Conservation (phyloP, 495 filamentous ascomycete species). For the Trypethelium eluteriae region DNA sequence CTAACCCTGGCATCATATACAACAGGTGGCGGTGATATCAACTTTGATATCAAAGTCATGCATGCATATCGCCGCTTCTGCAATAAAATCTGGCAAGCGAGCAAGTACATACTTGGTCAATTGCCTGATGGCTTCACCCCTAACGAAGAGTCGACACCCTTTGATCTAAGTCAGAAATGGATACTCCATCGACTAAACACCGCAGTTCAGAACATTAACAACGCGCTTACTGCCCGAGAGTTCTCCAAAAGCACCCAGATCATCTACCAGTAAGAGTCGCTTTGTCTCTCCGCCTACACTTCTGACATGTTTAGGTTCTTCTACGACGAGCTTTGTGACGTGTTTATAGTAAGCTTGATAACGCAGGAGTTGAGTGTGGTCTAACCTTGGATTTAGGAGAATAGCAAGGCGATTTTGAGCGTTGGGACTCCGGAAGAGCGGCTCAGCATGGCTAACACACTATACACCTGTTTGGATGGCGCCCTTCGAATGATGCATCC, state of each 20-base stretch:
- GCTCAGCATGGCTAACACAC: conserved; percentile 35
- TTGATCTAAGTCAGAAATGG: conserved; percentile 69
- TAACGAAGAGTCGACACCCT: conserved; percentile 54
- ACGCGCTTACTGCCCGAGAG: too few species aligned
- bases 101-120: conserved; percentile 76
- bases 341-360: too few species aligned
- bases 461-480: conserved; percentile 60
- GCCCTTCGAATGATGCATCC: conserved; percentile 63
- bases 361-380: too few species aligned
- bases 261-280: too few species aligned
- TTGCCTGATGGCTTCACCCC: conserved; percentile 63
- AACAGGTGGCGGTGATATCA: conserved; percentile 78
- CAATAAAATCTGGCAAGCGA: conserved; percentile 90
- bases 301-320: too few species aligned
- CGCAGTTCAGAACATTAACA: too few species aligned
- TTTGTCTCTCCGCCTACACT: too few species aligned
- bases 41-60: conserved; percentile 78
- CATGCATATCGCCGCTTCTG: conserved; percentile 79
- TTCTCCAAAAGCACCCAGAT: too few species aligned
- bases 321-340: too few species aligned
- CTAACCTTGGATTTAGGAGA: not conserved
- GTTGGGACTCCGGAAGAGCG: conserved; percentile 48
- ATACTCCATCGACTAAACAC: conserved; percentile 44
- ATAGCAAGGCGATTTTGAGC: conserved; percentile 48
- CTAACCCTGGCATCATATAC: conserved; percentile 78